Evolutionary conservation across 1,284 basidiomycete genomes (phyloP), one percentile per base, ranked within the genome.

Genomic region (Apiotrichum gracile): DNA sequence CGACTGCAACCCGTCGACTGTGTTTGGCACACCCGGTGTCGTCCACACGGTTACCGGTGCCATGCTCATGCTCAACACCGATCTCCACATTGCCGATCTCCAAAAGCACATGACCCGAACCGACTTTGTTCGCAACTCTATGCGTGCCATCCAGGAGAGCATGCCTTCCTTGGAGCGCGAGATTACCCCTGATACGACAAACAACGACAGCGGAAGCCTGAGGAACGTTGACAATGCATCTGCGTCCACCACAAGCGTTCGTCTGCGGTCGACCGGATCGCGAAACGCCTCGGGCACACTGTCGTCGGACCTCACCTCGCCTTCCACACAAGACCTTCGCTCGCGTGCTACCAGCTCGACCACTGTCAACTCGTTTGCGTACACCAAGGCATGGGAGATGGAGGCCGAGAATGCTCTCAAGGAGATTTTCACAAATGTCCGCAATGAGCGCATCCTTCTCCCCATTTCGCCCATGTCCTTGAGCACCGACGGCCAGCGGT

Each of bases 1-100:
- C 82, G 85, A 91, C 47, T 92, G 90, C 70, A 97, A 98, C 70
- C 86, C 88, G 0, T 78, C 77, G 3, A 82, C 83, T 24, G 68
- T 90, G 8, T 93, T 88, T 70, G 88, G 89, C 27, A 88, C 84
- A 60, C 80, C 88, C 5, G 87, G 90, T 91, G 84, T 96, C 60
- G 87, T 98, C 12, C 94, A 98, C 65, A 88, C 89, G 3, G 86
- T 94, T 33, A 82, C 91, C 0, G 98, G 94, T 66, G 96, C 94
- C 1, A 81, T 98, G 46, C 78, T 99, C 1, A 80, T 98, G 40
- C 83, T 98, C 55, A 98, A 99, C 75, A 99, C 94, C 24, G 94
- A 98, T 73, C 80, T 98, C 19, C 93, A 98, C 73, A 86, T 98
- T 50, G 94, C 92, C 35, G 93, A 97, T 38, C 80, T 96, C 27